phyloP scores from a whole-genome alignment of 1,284 basidiomycete species.

The Boletus holoroseus region DNA sequence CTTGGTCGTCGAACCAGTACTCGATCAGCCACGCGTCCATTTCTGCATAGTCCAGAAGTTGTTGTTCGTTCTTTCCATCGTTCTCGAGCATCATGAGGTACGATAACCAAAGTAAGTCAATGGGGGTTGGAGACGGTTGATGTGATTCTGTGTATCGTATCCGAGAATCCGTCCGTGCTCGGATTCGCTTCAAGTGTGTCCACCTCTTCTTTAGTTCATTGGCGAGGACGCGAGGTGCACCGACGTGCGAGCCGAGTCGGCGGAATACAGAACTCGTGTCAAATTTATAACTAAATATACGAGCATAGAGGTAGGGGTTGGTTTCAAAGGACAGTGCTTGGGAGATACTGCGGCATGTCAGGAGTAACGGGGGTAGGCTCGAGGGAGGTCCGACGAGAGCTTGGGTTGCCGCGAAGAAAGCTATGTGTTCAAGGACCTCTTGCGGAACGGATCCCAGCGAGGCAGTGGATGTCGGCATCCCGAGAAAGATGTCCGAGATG shows the following conservation, averaged over 20 bases:
- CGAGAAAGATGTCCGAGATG: no score
- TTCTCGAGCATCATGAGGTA: constrained; percentile 79
- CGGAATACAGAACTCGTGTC: constrained; percentile 54
- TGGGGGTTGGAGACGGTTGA: constrained; percentile 29
- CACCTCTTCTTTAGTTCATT: constrained; percentile 56
- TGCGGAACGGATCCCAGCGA: constrained; percentile 45
- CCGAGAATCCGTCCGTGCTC: constrained; percentile 37
- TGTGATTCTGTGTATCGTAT: constrained; percentile 25
- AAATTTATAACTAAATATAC: constrained; percentile 63
- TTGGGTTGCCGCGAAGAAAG: constrained; percentile 47
- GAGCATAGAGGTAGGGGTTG: constrained; percentile 65
- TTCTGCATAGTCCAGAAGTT: constrained; percentile 54
- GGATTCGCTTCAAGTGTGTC: constrained; percentile 48
- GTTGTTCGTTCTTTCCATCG: constrained; percentile 68
- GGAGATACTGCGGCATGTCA: constrained; percentile 49
- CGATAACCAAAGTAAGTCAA: constrained; percentile 55
- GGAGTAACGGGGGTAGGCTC: constrained; percentile 48
- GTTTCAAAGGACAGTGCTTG: constrained; percentile 40
- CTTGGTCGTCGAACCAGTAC: constrained; percentile 49
- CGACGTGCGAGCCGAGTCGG: constrained; percentile 44
- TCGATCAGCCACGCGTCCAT: constrained; percentile 47
- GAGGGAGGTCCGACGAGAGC: constrained; percentile 51
- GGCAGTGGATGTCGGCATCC: constrained; percentile 16
- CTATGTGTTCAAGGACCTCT: constrained; percentile 69
- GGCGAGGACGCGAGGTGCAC: constrained; percentile 44